Evolutionary conservation across 192 early-diverging fungal species (phyloP).

Genomic region (Ramicandelaber brevisporus): DNA sequence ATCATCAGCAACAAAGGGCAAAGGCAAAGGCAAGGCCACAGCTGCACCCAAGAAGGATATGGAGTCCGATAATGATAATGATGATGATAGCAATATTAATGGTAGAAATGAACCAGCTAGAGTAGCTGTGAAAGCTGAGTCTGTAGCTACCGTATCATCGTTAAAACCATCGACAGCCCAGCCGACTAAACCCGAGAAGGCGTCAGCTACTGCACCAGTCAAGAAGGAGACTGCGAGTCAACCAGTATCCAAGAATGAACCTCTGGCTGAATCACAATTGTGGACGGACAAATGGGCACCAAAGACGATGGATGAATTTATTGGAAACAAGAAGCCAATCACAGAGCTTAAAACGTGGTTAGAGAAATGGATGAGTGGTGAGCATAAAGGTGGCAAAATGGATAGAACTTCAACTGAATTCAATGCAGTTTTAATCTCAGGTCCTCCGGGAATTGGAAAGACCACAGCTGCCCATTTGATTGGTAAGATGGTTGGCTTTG

Average conservation of each 20-base stretch:
- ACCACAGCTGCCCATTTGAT: slow-evolving; percentile 88
- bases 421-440: slow-evolving; percentile 60
- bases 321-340: slow-evolving; percentile 59
- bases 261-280: slow-evolving; percentile 15
- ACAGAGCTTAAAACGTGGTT: slow-evolving; percentile 53
- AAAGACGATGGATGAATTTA: slow-evolving; percentile 41
- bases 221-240: no score
- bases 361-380: slow-evolving; percentile 29
- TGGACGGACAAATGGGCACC: slow-evolving; percentile 97
- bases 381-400: not conserved
- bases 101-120: no score
- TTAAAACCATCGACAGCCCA: no score
- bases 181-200: no score
- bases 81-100: no score
- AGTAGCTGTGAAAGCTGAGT: no score
- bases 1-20: no score
- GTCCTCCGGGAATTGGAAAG: slow-evolving; percentile 95
- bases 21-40: no score
- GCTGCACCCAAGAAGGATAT: no score
- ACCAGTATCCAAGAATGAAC: not conserved
- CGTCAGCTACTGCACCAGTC: no score
- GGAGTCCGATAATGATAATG: no score
- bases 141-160: no score
- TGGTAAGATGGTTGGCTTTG: slow-evolving; percentile 49
- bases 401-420: slow-evolving; percentile 4